Evolutionary conservation across 2,329 filamentous ascomycete genomes (phyloP).

Genomic region (Aphanoascus verrucosus): DNA sequence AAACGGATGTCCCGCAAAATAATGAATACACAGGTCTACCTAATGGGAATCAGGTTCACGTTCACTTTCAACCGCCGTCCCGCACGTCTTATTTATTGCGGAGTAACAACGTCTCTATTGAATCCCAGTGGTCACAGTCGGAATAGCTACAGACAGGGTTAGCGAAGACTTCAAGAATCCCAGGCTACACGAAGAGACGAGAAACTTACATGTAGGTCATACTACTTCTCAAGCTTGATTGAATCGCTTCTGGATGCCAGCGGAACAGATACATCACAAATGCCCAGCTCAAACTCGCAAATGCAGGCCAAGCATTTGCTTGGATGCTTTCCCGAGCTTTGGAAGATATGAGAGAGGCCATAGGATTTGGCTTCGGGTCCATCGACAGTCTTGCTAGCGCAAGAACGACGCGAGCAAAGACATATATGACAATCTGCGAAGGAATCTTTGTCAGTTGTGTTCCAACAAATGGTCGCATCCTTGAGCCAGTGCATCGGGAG

Average conservation of each 20-base stretch:
- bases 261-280: conserved; percentile 92
- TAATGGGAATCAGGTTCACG: background rate
- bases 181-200: background rate
- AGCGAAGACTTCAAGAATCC: background rate
- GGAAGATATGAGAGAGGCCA: conserved; percentile 35
- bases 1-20: background rate
- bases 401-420: conserved; percentile 83
- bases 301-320: conserved; percentile 78
- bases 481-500: conserved; percentile 6
- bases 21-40: background rate
- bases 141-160: conserved; percentile 44
- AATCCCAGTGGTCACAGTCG: conserved; percentile 83
- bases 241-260: conserved; percentile 81
- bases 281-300: conserved; percentile 84
- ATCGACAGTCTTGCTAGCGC: conserved; percentile 75
- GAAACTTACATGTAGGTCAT: conserved; percentile 88
- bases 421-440: conserved; percentile 81
- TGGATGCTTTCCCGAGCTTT: conserved; percentile 43
- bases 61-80: background rate
- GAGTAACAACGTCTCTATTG: conserved; percentile 69
- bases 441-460: background rate
- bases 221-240: conserved; percentile 81
- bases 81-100: conserved; percentile 56
- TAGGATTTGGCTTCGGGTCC: conserved; percentile 43
- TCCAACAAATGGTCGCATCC: background rate